Evolutionary conservation across 192 early-diverging fungal genomes (phyloP).

Genomic region (Coemansia sp.): DNA sequence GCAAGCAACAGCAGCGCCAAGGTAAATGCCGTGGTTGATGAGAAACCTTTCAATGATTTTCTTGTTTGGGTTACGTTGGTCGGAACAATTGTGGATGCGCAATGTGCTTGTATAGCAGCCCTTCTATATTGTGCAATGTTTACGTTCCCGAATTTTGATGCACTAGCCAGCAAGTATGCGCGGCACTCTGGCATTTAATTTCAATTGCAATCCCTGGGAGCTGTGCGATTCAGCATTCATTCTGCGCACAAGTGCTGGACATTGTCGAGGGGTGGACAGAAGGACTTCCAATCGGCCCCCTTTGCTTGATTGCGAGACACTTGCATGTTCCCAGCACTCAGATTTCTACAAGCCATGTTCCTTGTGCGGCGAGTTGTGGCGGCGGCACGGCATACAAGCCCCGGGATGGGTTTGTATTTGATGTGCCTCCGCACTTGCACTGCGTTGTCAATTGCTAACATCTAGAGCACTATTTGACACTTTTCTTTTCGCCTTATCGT

Average conservation of each 20-base stretch:
- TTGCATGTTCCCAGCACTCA: conserved; percentile 3
- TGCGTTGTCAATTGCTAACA: conserved; percentile 1
- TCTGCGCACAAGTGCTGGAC: not conserved
- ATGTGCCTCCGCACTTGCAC: conserved; percentile 6
- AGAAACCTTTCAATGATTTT: not conserved
- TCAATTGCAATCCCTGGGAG: conserved; percentile 6
- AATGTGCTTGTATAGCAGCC: not conserved
- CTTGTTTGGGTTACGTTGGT: too few relatives aligned
- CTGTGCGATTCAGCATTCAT: not conserved
- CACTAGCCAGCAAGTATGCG: not conserved
- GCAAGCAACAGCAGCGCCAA: not conserved
- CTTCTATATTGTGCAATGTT: conserved; percentile 1
- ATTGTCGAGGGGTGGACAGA: not conserved
- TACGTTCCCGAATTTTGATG: not conserved
- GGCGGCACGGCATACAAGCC: conserved; percentile 4
- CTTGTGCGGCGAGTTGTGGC: conserved; percentile 3
- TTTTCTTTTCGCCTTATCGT: not conserved
- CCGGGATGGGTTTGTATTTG: not conserved
- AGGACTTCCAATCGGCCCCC: not conserved
- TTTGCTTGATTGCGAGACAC: not conserved
- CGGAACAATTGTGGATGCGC: too few relatives aligned
- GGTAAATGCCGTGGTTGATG: not conserved
- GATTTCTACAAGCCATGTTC: conserved; percentile 21
- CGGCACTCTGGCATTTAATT: not conserved
- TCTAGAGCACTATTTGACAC: conserved; percentile 12